A percentile compares a stretch with the other conserved stretches of the same genome.
These are phyloP conservation scores for Claviceps quebecensis DNA, from an alignment of 2,329 filamentous ascomycete species.

Conservation along the genomic window DNA sequence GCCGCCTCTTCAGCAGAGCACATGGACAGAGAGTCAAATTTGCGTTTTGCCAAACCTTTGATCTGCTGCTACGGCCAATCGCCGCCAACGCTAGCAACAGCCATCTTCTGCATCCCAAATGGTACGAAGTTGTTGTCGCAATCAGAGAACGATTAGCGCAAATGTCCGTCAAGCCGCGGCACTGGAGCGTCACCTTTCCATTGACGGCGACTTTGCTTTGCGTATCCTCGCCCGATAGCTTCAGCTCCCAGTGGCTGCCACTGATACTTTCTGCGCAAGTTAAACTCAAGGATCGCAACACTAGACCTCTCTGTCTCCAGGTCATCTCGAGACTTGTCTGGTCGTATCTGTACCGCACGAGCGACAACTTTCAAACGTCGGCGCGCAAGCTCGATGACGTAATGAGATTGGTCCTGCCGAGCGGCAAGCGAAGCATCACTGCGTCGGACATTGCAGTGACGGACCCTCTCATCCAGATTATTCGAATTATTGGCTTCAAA, in stretches of 20 bases:
- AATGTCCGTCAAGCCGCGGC: conserved; percentile 80
- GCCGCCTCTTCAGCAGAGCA: conserved; percentile 67
- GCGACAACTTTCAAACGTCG: conserved; percentile 53
- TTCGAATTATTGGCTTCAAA: conserved; percentile 87
- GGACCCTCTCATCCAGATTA: conserved; percentile 83
- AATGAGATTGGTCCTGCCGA: conserved; percentile 67
- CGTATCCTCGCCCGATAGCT: conserved; percentile 71
- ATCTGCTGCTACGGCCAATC: conserved; percentile 73
- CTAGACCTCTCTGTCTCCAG: conserved; percentile 68
- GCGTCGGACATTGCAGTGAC: conserved; percentile 73
- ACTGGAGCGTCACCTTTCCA: conserved; percentile 83
- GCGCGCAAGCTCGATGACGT: conserved; percentile 81
- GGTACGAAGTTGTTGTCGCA: conserved; percentile 70
- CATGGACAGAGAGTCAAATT: conserved; percentile 87
- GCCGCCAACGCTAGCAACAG: conserved; percentile 63
- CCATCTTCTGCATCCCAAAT: conserved; percentile 68
- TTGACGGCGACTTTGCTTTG: conserved; percentile 78
- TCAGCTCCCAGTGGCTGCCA: conserved; percentile 75
- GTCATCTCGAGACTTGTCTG: conserved; percentile 82
- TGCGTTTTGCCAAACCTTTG: conserved; percentile 84
- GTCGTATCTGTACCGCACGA: conserved; percentile 82
- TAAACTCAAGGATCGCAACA: conserved; percentile 70
- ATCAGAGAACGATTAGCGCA: conserved; percentile 67
- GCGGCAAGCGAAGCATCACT: conserved; percentile 65
- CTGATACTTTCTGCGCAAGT: conserved; percentile 64